Base-by-base conservation (phyloP, 371 early-diverging fungal species). In the Lichtheimia ornata region DNA sequence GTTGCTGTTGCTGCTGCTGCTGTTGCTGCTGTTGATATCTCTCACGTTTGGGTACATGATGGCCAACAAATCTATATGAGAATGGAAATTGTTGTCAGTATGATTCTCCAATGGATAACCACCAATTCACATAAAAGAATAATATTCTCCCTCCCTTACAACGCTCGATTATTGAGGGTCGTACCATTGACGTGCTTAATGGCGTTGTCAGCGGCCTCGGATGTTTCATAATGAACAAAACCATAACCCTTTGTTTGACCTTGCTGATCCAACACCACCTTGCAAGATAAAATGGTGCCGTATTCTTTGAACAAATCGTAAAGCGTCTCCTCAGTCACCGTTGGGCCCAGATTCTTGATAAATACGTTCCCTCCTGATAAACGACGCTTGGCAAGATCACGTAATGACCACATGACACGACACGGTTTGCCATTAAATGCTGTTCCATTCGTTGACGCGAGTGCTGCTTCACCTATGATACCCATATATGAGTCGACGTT, bases 271-370 rank as follows among this genome's bases (percentile, higher is more conserved):
- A 83, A 86, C 43, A 93, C 96, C 52, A 99, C 95, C 83, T 99
- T 99, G 89, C 99, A 99, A 63, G 93, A 94, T 18, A 96, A 76
- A 67, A 99, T 99, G 74, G 88, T 84, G 56, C 99, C 99, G 70
- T 98, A 99, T 30, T 96, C 91, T n/a, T 93, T 85, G 83, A 99
- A 99, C 50, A 99, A 99, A 73, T 99, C 99, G 77, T 97, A 92
- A 35, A 99, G 90, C 44, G 98, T 92, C 65, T 88, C 96, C 83
- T 93, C 91, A 75, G 95, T 96, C 63, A 98, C 95, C 44, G 90
- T 66, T 22, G 89, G 79, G 78, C 96, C 96, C 53, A 99, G 83
- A 88, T 99, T 99, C 87, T 99, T 99, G 80, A 99, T 96, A 79
- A 99, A 95, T 66, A 99, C 90, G 85, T 99, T 99, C 68, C 97